Evolutionary conservation across 495 filamentous ascomycete genomes (phyloP).

Genomic region (Talaromyces proteolyticus): DNA sequence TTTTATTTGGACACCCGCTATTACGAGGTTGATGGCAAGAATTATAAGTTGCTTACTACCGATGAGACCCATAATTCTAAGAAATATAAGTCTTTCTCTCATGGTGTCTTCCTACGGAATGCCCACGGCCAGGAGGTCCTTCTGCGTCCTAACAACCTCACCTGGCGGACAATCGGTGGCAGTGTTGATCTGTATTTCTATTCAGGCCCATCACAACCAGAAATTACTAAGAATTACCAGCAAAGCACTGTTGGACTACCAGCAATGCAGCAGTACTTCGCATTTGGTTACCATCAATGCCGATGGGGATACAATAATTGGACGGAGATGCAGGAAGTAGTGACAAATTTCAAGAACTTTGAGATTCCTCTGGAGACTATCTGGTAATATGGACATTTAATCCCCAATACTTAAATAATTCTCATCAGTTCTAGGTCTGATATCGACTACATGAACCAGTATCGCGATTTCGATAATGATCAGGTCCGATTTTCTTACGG

Average conservation of each 20-base stretch:
- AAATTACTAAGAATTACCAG: constrained; percentile 54
- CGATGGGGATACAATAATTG: constrained; percentile 61
- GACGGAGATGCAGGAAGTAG: constrained; percentile 47
- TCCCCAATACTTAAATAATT: background rate
- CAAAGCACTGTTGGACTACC: constrained; percentile 50
- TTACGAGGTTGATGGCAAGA: constrained; percentile 49
- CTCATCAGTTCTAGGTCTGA: constrained; percentile 34
- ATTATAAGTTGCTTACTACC: constrained; percentile 41
- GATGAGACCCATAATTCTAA: constrained; percentile 46
- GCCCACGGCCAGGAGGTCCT: constrained; percentile 74
- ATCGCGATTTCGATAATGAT: constrained; percentile 56
- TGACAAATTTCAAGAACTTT: constrained; percentile 52
- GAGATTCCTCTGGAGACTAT: constrained; percentile 61
- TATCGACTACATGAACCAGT: constrained; percentile 54
- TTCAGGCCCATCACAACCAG: constrained; percentile 48
- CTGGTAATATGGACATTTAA: constrained; percentile 44
- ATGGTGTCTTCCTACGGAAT: constrained; percentile 58
- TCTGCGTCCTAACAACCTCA: constrained; percentile 57
- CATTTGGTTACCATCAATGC: constrained; percentile 60
- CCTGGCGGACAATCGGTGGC: constrained; percentile 67
- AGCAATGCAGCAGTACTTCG: constrained; percentile 58
- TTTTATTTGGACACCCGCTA: constrained; percentile 64
- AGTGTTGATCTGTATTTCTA: constrained; percentile 60
- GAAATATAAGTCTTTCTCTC: constrained; percentile 54
- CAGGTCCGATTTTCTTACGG: constrained; percentile 37